phyloP scores from a whole-genome alignment of 2,329 filamentous ascomycete genomes.

The Fulvia fulva region DNA sequence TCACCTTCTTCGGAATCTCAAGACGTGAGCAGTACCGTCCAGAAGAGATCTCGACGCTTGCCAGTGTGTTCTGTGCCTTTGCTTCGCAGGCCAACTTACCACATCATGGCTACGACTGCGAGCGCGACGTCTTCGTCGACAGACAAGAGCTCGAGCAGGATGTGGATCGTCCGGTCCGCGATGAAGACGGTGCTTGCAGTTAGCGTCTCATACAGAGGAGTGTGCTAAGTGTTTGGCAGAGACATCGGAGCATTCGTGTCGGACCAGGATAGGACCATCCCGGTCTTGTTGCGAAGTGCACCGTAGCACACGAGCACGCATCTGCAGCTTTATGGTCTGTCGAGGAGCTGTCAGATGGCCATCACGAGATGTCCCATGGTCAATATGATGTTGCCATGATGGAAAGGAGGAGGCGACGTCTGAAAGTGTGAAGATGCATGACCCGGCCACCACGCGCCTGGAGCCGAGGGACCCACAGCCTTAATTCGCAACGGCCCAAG shows the following conservation, averaged over 20 bases:
- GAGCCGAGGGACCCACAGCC: too few relatives aligned
- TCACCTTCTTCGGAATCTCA: too few relatives aligned
- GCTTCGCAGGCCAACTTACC: too few relatives aligned
- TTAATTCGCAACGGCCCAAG: too few relatives aligned
- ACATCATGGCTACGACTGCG: too few relatives aligned
- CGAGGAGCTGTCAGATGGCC: background rate
- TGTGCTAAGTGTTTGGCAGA: background rate
- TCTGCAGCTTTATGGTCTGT: background rate
- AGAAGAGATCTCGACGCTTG: too few relatives aligned
- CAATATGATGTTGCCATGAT: background rate
- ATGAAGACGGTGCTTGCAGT: background rate
- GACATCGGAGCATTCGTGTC: background rate
- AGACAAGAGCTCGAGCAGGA: background rate
- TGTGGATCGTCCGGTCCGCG: background rate
- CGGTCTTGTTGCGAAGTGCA: background rate
- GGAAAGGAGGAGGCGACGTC: background rate
- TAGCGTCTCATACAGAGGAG: background rate
- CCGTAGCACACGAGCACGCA: background rate
- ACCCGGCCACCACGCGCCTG: too few relatives aligned
- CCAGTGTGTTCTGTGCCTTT: background rate
- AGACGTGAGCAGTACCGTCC: too few relatives aligned
- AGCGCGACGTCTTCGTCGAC: too few relatives aligned
- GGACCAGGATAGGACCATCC: background rate
- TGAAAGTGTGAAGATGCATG: background rate
- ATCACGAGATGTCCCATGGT: background rate